Percentiles rank a stretch among this genome's conserved stretches.
Evolutionary conservation across 1,139 yeast species (phyloP).

Genomic region (Blastobotrys serpentis): DNA sequence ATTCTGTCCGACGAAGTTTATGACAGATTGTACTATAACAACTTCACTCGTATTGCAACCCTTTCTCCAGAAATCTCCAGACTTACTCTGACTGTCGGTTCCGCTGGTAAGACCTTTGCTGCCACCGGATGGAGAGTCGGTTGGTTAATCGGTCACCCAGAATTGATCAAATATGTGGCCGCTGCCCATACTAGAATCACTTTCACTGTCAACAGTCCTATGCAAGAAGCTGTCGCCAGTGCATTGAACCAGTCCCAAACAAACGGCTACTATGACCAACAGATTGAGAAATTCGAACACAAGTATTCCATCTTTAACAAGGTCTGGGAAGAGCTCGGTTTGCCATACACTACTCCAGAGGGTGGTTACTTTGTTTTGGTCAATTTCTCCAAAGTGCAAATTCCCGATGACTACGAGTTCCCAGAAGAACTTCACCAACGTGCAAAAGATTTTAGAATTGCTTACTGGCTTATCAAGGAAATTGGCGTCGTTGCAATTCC

Average conservation of each 20-base stretch:
- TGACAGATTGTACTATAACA: conserved; percentile 75
- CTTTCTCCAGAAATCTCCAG: conserved; percentile 73
- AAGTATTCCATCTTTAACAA: conserved; percentile 71
- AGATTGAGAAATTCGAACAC: conserved; percentile 61
- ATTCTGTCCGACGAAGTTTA: conserved; percentile 92
- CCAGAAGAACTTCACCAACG: conserved; percentile 67
- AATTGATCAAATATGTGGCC: conserved; percentile 73
- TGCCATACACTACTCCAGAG: conserved; percentile 86
- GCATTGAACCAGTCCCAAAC: conserved; percentile 64
- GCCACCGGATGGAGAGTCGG: conserved; percentile 99
- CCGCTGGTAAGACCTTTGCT: conserved; percentile 96
- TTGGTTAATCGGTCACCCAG: conserved; percentile 88
- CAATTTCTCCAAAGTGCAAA: conserved; percentile 74
- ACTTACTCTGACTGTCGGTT: conserved; percentile 85
- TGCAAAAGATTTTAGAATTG: conserved; percentile 82
- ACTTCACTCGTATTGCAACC: conserved; percentile 82
- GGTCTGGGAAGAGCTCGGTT: conserved; percentile 79
- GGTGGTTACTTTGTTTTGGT: conserved; percentile 93
- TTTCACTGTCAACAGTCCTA: conserved; percentile 86
- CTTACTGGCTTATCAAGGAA: conserved; percentile 90
- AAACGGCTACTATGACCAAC: conserved; percentile 64
- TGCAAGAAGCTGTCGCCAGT: conserved; percentile 86
- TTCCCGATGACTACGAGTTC: conserved; percentile 68
- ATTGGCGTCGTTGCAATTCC: conserved; percentile 95
- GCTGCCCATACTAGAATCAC: conserved; percentile 93